These are phyloP conservation scores for Anthracocystis panici-leucophaei DNA, from an alignment of 1,284 basidiomycete genomes.

Conservation along the genomic window DNA sequence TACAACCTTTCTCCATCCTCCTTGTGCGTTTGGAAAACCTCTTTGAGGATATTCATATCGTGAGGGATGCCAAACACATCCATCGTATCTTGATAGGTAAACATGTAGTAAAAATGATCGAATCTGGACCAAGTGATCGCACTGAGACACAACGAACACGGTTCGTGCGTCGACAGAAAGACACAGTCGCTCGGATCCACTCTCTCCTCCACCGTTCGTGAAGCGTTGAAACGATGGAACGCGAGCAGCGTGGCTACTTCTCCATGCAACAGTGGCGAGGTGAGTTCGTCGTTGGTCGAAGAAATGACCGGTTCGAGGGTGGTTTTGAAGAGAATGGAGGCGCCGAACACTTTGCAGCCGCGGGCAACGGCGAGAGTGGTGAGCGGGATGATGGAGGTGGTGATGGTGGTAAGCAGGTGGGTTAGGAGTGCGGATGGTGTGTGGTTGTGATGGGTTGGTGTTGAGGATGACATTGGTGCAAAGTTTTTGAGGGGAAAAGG, in stretches of 20 bases:
- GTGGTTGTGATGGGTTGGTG: constrained; percentile 9
- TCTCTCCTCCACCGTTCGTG: fast-evolving
- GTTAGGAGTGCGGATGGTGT: constrained; percentile 4
- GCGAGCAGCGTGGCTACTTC: constrained; percentile 21
- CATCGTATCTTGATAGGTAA: constrained; percentile 27
- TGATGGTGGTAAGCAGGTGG: constrained; percentile 14
- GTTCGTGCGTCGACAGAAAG: constrained; percentile 35
- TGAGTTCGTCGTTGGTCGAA: constrained; percentile 32
- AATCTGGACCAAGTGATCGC: constrained; percentile 35
- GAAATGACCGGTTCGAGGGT: constrained; percentile 9
- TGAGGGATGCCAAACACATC: constrained; percentile 22
- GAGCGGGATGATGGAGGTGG: constrained; percentile 18
- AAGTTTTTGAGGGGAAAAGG: too few species aligned
- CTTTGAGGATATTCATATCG: constrained; percentile 23
- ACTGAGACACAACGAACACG: constrained; percentile 28
- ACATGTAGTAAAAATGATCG: constrained; percentile 39
- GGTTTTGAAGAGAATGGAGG: constrained; percentile 26
- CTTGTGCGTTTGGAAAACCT: constrained; percentile 23
- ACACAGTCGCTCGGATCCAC: constrained; percentile 17
- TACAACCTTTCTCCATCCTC: constrained; percentile 7
- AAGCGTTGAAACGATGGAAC: constrained; percentile 10
- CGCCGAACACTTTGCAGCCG: constrained; percentile 43
- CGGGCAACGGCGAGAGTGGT: constrained; percentile 11
- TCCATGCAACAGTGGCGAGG: constrained; percentile 28
- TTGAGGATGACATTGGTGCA: not conserved